Percentiles rank a stretch among this genome's conserved stretches.
Evolutionary conservation across 2,329 filamentous ascomycete genomes (phyloP).

Genomic region (Lasiodiplodia citricola): DNA sequence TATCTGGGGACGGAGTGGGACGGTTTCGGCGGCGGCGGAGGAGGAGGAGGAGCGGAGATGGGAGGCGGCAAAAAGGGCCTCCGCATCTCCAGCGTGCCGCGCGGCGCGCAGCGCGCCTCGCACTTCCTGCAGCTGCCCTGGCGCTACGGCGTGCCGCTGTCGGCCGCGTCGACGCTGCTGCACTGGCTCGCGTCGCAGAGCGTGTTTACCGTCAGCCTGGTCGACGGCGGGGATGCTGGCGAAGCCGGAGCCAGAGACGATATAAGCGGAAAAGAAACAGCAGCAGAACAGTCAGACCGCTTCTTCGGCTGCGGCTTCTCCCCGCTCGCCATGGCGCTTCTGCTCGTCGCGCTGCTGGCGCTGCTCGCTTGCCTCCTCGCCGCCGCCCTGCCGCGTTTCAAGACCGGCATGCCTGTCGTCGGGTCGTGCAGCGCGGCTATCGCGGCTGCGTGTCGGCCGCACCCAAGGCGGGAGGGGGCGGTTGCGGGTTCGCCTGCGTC

Average conservation of each 20-base stretch:
- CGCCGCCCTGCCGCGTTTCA: neutral
- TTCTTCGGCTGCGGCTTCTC: slow-evolving; percentile 9
- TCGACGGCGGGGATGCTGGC: neutral
- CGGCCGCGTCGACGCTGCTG: slow-evolving; percentile 38
- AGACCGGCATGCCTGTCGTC: slow-evolving; percentile 35
- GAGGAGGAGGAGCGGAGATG: no score
- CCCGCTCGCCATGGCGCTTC: slow-evolving; percentile 28
- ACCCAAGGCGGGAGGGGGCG: no score
- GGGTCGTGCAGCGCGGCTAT: slow-evolving; percentile 40
- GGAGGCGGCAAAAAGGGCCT: slow-evolving; percentile 40
- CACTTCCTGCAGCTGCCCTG: slow-evolving; percentile 51
- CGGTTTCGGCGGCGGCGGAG: no score
- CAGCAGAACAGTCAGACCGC: neutral
- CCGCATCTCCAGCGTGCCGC: slow-evolving; percentile 42
- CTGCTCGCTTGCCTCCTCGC: neutral
- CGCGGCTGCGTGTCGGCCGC: slow-evolving; percentile 40
- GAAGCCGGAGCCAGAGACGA: no score
- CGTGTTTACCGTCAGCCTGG: slow-evolving; percentile 45
- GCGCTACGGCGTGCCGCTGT: slow-evolving; percentile 44
- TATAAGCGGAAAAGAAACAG: no score
- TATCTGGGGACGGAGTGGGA: slow-evolving; percentile 42
- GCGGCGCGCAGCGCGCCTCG: slow-evolving; percentile 45
- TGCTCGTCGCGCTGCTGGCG: slow-evolving; percentile 1
- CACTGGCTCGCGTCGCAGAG: slow-evolving; percentile 53
- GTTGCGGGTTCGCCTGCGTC: no score